These are phyloP conservation scores for Coleophoma crateriformis DNA, from an alignment of 2,329 filamentous ascomycete species.

Conservation along the genomic window DNA sequence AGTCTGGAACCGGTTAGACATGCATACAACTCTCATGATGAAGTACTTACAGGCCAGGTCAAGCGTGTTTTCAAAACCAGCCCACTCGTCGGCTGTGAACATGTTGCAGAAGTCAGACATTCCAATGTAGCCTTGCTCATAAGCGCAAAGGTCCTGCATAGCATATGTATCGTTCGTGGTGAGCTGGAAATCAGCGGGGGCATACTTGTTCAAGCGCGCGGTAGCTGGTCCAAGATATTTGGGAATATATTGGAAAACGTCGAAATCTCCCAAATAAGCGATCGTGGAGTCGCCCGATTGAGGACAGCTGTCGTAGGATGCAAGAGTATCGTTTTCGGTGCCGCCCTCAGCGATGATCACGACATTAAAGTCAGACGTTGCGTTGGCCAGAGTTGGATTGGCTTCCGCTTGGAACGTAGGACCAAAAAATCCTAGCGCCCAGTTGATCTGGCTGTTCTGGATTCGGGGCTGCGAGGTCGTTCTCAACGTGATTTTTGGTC, in stretches of 20 bases:
- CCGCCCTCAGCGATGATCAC: constrained; percentile 45
- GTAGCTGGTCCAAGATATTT: constrained; percentile 39
- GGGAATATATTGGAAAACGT: constrained; percentile 37
- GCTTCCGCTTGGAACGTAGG: constrained; percentile 33
- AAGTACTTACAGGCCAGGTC: constrained; percentile 44
- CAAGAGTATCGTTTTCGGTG: constrained; percentile 46
- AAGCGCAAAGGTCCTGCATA: constrained; percentile 47
- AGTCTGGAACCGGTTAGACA: constrained; percentile 16
- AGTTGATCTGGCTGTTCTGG: constrained; percentile 46
- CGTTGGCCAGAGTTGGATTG: constrained; percentile 32
- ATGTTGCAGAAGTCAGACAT: constrained; percentile 44
- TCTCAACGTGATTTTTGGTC: constrained; percentile 43
- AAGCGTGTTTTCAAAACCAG: constrained; percentile 44
- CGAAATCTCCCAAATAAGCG: constrained; percentile 30
- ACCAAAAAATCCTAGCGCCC: constrained; percentile 47
- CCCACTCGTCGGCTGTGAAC: constrained; percentile 50
- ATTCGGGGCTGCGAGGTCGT: constrained; percentile 50
- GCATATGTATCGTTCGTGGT: constrained; percentile 44
- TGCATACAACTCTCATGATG: neutral
- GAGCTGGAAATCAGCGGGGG: constrained; percentile 40
- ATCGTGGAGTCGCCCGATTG: constrained; percentile 25
- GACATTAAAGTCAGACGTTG: constrained; percentile 37
- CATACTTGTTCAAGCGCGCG: constrained; percentile 38
- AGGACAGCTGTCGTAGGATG: constrained; percentile 43
- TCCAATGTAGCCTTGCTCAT: constrained; percentile 44